Evolutionary conservation across 2,329 filamentous ascomycete genomes (phyloP).

Genomic region (Gaeumannomyces tritici): DNA sequence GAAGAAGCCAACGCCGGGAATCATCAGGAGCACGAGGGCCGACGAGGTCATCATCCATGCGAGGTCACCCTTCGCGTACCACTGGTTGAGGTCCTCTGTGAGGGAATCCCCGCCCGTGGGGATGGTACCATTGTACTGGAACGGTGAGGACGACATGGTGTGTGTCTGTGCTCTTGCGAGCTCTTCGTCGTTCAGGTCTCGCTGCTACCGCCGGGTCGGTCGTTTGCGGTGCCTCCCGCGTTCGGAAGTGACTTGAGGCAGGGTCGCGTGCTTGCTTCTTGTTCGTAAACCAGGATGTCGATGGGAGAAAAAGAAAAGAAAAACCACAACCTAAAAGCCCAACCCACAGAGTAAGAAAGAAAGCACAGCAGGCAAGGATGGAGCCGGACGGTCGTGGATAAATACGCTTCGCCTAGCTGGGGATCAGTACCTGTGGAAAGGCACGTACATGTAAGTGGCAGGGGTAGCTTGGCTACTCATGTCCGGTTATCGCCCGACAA

Average conservation of each 20-base stretch:
- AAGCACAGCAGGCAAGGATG: background rate
- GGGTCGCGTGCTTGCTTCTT: background rate
- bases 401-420: background rate
- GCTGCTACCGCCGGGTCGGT: background rate
- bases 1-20: constrained; percentile 90
- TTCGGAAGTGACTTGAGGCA: too few relatives aligned
- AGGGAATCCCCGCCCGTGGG: constrained; percentile 40
- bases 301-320: background rate
- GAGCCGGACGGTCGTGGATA: background rate
- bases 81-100: too few relatives aligned
- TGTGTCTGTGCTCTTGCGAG: background rate
- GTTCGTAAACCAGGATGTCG: too few relatives aligned
- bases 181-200: too few relatives aligned
- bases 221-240: background rate
- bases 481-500: background rate
- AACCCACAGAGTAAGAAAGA: background rate
- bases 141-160: constrained; percentile 22
- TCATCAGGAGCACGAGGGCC: constrained; percentile 82
- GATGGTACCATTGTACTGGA: constrained; percentile 40
- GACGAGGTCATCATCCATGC: constrained; percentile 76
- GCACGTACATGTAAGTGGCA: background rate
- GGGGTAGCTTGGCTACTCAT: background rate
- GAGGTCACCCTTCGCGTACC: constrained; percentile 55
- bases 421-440: background rate
- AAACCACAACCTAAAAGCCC: background rate